These are phyloP conservation scores for Candida anutae DNA, from an alignment of 1,139 yeast species.

Conservation along the genomic window DNA sequence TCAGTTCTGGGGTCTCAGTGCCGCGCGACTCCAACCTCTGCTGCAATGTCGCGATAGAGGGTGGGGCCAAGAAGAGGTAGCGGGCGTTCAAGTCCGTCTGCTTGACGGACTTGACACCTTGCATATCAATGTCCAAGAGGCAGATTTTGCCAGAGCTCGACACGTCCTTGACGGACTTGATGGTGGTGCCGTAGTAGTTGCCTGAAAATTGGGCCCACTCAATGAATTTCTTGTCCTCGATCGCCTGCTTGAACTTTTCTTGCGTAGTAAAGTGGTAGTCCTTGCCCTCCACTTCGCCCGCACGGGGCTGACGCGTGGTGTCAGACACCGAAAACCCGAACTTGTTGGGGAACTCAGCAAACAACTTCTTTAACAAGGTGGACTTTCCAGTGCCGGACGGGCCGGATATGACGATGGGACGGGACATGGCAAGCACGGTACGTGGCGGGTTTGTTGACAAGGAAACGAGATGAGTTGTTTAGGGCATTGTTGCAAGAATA, in stretches of 20 bases:
- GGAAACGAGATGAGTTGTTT: no score
- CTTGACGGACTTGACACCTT: slow-evolving; percentile 92
- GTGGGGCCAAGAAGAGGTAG: slow-evolving; percentile 85
- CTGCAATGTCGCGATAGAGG: slow-evolving; percentile 71
- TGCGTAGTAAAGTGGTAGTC: slow-evolving; percentile 84
- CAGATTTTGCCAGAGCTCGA: slow-evolving; percentile 62
- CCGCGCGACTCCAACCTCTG: slow-evolving; percentile 81
- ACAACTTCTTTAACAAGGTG: slow-evolving; percentile 79
- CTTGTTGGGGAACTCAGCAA: slow-evolving; percentile 79
- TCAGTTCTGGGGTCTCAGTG: slow-evolving; percentile 82
- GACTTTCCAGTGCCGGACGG: slow-evolving; percentile 98
- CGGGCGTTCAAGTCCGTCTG: slow-evolving; percentile 74
- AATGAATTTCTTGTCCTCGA: slow-evolving; percentile 68
- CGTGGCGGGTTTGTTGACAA: no score
- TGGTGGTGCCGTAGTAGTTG: slow-evolving; percentile 91
- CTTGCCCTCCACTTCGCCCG: slow-evolving; percentile 82
- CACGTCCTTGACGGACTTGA: slow-evolving; percentile 77
- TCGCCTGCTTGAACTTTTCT: slow-evolving; percentile 69
- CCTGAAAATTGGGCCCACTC: slow-evolving; percentile 99
- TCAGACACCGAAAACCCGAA: slow-evolving; percentile 94
- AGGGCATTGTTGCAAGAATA: no score
- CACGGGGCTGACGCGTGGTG: slow-evolving; percentile 88
- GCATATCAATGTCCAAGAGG: slow-evolving; percentile 96
- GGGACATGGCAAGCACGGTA: slow-evolving; percentile 18
- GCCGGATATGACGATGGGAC: slow-evolving; percentile 94